A percentile compares a stretch with the other conserved stretches of the same genome.
phyloP scores from a whole-genome alignment of 805 yeast species.

The Wickerhamiella nectarea region DNA sequence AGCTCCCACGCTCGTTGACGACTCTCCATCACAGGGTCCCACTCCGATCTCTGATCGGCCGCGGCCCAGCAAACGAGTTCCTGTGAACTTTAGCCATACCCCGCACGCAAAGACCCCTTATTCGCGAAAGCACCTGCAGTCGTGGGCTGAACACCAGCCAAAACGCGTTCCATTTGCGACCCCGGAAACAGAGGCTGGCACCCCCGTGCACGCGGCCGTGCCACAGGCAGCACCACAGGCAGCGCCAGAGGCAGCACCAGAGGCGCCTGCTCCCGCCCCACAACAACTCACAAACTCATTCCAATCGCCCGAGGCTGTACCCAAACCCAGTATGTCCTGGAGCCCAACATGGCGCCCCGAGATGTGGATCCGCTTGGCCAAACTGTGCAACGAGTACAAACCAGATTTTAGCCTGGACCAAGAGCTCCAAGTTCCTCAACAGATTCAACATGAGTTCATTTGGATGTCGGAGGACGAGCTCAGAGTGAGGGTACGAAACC shows the following conservation, averaged over 20 bases:
- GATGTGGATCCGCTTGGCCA: background rate
- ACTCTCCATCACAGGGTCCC: too few species aligned
- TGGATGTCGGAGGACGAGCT: background rate
- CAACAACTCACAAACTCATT: background rate
- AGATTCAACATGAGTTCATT: background rate
- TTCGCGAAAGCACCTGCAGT: too few species aligned
- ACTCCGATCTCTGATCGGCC: too few species aligned
- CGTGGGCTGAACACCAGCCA: too few species aligned
- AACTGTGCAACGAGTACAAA: background rate
- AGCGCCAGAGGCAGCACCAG: background rate
- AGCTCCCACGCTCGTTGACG: too few species aligned
- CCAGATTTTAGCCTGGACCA: background rate
- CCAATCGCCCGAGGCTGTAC: too few species aligned
- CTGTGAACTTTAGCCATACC: too few species aligned
- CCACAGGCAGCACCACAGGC: background rate
- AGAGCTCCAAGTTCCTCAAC: background rate
- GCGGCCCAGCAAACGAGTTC: too few species aligned
- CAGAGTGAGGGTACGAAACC: background rate
- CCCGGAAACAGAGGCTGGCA: too few species aligned
- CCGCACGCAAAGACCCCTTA: too few species aligned
- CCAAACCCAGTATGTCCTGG: background rate
- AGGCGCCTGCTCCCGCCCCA: background rate
- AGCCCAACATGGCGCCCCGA: background rate
- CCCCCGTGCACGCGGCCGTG: too few species aligned
- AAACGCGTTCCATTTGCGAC: too few species aligned